These are phyloP conservation scores for Madurella fahalii DNA, from an alignment of 2,329 filamentous ascomycete genomes.

Conservation along the genomic window DNA sequence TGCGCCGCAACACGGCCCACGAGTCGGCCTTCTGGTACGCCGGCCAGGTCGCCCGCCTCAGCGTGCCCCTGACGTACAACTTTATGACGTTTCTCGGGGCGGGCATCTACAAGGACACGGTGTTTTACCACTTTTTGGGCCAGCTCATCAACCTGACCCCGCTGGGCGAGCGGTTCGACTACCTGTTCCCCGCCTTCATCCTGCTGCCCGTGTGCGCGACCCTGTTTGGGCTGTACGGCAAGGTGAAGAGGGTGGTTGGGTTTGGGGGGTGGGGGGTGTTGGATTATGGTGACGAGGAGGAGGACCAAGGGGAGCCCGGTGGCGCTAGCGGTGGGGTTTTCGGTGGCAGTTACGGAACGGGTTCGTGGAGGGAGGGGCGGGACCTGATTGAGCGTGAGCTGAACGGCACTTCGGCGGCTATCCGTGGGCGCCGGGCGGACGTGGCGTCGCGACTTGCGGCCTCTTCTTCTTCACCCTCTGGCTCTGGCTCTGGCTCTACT, in stretches of 20 bases:
- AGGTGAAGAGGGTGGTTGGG: slow-evolving; percentile 70
- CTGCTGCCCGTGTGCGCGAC: slow-evolving; percentile 81
- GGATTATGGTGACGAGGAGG: slow-evolving; percentile 65
- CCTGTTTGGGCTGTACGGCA: slow-evolving; percentile 84
- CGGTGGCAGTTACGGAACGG: slow-evolving; percentile 62
- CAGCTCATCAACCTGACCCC: slow-evolving; percentile 77
- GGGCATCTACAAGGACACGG: slow-evolving; percentile 70
- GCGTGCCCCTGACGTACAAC: slow-evolving; percentile 91
- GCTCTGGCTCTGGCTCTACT: slow-evolving; percentile 21
- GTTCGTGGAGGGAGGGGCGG: slow-evolving; percentile 86
- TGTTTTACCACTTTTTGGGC: slow-evolving; percentile 85
- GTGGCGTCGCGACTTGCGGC: slow-evolving; percentile 13
- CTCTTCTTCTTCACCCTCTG: slow-evolving; percentile 26
- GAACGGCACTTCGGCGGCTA: slow-evolving; percentile 56
- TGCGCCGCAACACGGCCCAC: slow-evolving; percentile 83
- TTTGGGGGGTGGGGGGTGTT: slow-evolving; percentile 66
- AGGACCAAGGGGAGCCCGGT: slow-evolving; percentile 37
- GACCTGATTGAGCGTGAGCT: slow-evolving; percentile 86
- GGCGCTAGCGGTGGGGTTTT: slow-evolving; percentile 35
- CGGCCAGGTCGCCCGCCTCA: slow-evolving; percentile 85
- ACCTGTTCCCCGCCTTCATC: slow-evolving; percentile 83
- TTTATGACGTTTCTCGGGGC: slow-evolving; percentile 88
- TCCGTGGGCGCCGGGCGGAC: slow-evolving; percentile 42
- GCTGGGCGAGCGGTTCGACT: slow-evolving; percentile 78
- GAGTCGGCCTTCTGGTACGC: slow-evolving; percentile 97